These are phyloP conservation scores for Taphrina wiesneri DNA, from an alignment of 1,139 yeast genomes.

Conservation along the genomic window DNA sequence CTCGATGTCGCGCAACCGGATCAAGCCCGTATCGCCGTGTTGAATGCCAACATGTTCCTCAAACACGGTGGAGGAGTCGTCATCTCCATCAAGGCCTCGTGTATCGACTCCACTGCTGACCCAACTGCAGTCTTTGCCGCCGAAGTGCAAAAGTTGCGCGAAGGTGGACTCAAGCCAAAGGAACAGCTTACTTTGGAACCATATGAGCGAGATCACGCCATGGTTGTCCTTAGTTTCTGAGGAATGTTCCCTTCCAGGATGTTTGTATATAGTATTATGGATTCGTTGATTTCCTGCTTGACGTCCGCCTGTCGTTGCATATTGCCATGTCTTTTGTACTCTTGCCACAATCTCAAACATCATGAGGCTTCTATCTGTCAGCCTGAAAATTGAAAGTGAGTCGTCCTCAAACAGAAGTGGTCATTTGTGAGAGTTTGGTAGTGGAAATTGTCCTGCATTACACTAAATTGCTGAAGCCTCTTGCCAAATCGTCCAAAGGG, in stretches of 20 bases:
- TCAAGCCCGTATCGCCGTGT: constrained; percentile 99
- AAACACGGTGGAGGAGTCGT: constrained; percentile 98
- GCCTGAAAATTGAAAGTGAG: not conserved
- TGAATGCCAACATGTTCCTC: constrained; percentile 95
- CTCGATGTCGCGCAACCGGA: constrained; percentile 99
- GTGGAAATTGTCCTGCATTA: no score
- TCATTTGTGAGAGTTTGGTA: no score
- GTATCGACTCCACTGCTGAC: constrained; percentile 98
- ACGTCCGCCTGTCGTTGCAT: no score
- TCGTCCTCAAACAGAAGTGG: no score
- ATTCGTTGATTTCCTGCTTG: no score
- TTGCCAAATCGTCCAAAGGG: no score
- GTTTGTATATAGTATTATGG: not conserved
- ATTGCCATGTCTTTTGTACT: no score
- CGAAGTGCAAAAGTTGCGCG: constrained; percentile 98
- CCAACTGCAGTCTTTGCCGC: constrained; percentile 99
- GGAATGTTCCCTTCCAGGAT: not conserved
- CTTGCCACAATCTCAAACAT: no score
- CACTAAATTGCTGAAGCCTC: no score
- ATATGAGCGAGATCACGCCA: constrained; percentile 71
- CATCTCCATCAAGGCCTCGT: constrained; percentile 97
- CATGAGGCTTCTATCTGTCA: no score
- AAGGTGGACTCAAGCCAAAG: constrained; percentile 96
- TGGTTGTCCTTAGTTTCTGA: constrained; percentile 13
- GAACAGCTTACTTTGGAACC: constrained; percentile 93